Evolutionary conservation across 2,329 filamentous ascomycete species (phyloP).

Genomic region (Arthroderma uncinatum): DNA sequence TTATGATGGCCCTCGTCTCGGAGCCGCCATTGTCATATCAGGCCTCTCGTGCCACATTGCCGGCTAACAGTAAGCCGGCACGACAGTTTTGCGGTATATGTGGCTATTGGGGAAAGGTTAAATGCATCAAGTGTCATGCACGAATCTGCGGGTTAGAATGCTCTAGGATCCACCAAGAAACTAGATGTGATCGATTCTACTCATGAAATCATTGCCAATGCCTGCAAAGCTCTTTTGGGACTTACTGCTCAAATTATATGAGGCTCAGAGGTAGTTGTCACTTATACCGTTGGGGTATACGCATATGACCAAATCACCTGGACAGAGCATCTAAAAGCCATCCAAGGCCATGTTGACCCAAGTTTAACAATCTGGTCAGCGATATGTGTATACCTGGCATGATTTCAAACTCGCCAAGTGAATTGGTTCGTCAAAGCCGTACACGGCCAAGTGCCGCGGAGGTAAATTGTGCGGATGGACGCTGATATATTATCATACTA

Average conservation of each 20-base stretch:
- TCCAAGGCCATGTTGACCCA: too few species aligned
- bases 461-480: background rate
- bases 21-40: conserved; percentile 40
- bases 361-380: too few species aligned
- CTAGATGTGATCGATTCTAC: conserved; percentile 34
- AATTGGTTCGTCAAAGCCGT: background rate
- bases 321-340: too few species aligned
- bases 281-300: background rate
- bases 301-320: background rate
- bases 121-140: conserved; percentile 38
- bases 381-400: too few species aligned
- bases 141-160: conserved; percentile 39
- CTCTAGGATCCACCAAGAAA: conserved; percentile 39
- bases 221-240: background rate
- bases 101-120: conserved; percentile 41
- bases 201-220: too few species aligned
- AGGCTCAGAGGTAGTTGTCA: background rate
- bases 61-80: conserved; percentile 22
- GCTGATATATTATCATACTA: background rate
- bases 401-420: background rate
- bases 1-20: conserved; percentile 36
- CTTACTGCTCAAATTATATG: background rate
- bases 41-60: conserved; percentile 33
- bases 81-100: conserved; percentile 40
- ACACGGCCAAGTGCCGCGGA: background rate